Evolutionary conservation across 2,329 filamentous ascomycete species (phyloP), one percentile per base, ranked within the genome.

Genomic region (Aspergillus quadricinctus): DNA sequence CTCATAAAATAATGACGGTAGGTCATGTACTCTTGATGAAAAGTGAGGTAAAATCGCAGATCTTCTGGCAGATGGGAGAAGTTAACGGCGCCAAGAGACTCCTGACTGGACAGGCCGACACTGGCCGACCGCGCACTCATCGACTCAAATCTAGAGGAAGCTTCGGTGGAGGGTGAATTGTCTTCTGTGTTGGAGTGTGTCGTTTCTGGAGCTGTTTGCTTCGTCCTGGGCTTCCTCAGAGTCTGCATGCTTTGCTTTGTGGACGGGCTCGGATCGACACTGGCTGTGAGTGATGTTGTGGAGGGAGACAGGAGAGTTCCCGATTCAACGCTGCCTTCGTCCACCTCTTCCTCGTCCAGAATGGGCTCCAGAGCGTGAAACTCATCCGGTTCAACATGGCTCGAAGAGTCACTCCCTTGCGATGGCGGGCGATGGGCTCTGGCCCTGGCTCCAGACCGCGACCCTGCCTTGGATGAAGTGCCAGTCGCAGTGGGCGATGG

Each of bases 1-100:
- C 88, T 86, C 63, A 95, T 78, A 52, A 88, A 88, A 70, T 96
- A 97, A 72, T 96, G 92, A 62, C 90, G 87, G 68, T 88, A 81
- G 0, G 86, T 90, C 57, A 97, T 83, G 64, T 92, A 85, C 50
- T 91, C 85, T 63, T 82, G 82, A 66, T 89, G 92, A 72, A 92
- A 96, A 40, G 83, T 80, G 19, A 97, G 78, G 69, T 94, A 92
- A 67, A 86, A 89, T 57, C 88, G 87, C 48, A 95, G 72, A 65
- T 96, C 90, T 9, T 81, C 78, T 1, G 87, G 80, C 7, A 75
- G 57, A 29, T 66, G 65, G 17, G 65, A 59, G 23, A 61, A 65
- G 48, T 62, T 69, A 28, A 66, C 62, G 17, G 71, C 48, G 23
- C 57, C 55, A 14, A 58, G 54, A 29, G 63, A 27, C 17, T 72